Percentiles rank a stretch among this genome's conserved stretches.
These are phyloP conservation scores for Rheum nobile DNA, from an alignment of 148 eudicot species.

Conservation along the genomic window DNA sequence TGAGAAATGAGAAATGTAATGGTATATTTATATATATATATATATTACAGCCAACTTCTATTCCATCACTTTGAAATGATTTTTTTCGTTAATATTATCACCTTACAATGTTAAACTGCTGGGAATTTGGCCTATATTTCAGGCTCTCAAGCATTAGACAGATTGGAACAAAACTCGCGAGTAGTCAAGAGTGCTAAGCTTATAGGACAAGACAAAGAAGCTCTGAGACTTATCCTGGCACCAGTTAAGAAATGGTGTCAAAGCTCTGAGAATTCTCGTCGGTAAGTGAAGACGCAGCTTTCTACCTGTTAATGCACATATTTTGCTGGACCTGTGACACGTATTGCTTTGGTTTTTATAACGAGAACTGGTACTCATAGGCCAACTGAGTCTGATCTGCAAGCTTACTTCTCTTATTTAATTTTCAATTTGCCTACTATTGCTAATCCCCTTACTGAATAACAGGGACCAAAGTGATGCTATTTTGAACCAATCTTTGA, in stretches of 20 bases:
- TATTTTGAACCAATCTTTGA: constrained; percentile 54
- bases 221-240: constrained; percentile 49
- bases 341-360: background rate
- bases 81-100: background rate
- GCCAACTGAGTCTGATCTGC: background rate
- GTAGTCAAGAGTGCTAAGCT: constrained; percentile 71
- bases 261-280: constrained; percentile 30
- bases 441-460: background rate
- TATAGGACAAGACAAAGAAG: constrained; percentile 79
- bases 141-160: constrained; percentile 73
- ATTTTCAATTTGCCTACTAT: background rate
- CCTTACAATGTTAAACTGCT: background rate
- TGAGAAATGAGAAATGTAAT: background rate
- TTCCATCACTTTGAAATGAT: background rate
- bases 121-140: constrained; percentile 15
- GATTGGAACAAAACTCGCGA: constrained; percentile 73
- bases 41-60: background rate
- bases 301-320: background rate
- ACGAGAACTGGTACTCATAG: background rate
- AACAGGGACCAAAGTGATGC: constrained; percentile 63
- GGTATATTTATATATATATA: background rate
- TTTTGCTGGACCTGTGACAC: background rate
- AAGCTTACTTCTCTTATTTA: background rate
- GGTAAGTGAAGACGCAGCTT: constrained; percentile 24
- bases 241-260: constrained; percentile 50